Evolutionary conservation across 1,284 basidiomycete species (phyloP), one percentile per base, ranked within the genome.

Genomic region (Heliocybe sulcata): DNA sequence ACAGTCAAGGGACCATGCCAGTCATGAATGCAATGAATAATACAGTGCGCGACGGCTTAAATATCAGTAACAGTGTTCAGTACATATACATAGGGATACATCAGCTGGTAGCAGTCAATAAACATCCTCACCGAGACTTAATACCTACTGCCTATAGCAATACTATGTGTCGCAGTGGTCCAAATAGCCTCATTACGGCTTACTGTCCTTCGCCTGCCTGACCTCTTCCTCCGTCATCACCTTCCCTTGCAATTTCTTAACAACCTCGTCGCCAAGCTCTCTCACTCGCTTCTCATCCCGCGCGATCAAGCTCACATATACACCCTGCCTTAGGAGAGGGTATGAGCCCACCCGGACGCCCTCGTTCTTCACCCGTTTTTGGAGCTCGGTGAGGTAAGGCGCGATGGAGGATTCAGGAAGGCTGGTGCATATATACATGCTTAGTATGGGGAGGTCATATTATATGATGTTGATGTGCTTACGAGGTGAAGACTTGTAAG

Each of bases 381-480:
- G 89, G 0, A 98, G 77, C 14, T 79, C 72, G 0, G 89, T 87
- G 29, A 98, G 79, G 71, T 87, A 96, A 0, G 95, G 94, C 1
- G 92, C 90, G 56, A 98, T 97, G 56, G 82, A 83, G 1, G 89
- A 92, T 72, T 98, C 95, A 0, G 91, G 85, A 42, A 85, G 76
- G 27, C 91, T 92, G 63, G 47, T 22, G 31, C 35, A 45, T 56
- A 29, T 47, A 11, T 29, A 42, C 29, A 50, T 20, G 27, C 31
- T 27, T 20, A 38, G 23, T 22, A 29, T 19, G 45, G 8, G 23
- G 9, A 22, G n/a, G 8, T 23, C 8, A 9, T 12, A 22, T 6
- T 11, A 3, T 33, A 12, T 22, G 25, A 52, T 8, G 27, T 31
- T 42, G 11, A 72, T 85, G 57, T 66, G 91, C 88, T 76, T 71